Percentiles rank a stretch among this genome's conserved stretches.
Conservation (phyloP, 805 yeast species). For the Wickerhamomyces tratensis region DNA sequence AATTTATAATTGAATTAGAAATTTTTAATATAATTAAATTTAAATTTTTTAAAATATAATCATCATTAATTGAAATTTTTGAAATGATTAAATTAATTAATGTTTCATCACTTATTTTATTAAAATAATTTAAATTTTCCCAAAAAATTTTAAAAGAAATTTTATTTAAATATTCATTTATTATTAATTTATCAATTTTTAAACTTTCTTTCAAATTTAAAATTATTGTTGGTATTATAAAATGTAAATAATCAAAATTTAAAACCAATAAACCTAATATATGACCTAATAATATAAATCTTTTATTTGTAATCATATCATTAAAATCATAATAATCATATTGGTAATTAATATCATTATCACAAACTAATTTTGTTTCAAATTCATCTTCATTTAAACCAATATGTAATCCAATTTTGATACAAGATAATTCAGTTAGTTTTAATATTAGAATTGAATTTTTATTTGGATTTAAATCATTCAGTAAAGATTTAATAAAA, state of each 20-base stretch:
- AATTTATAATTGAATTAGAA: too few species aligned
- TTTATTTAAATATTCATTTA: too few species aligned
- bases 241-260: constrained; percentile 1
- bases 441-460: not conserved
- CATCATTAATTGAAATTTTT: too few species aligned
- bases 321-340: not conserved
- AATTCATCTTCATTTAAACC: constrained; percentile 2
- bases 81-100: too few species aligned
- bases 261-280: constrained; percentile 1
- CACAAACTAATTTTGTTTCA: constrained; percentile 1
- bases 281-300: constrained; percentile 3
- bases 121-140: not conserved
- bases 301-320: not conserved
- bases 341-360: not conserved
- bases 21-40: too few species aligned
- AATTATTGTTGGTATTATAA: constrained; percentile 3
- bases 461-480: too few species aligned
- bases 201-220: not conserved
- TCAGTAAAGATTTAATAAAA: not conserved
- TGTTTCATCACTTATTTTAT: too few species aligned
- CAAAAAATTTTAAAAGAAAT: not conserved
- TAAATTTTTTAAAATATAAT: too few species aligned
- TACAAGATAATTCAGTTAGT: constrained; percentile 3
- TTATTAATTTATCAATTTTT: not conserved
- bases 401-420: constrained; percentile 5